Conservation (phyloP, 805 yeast genomes). For the Maudiozyma pseudohumilis region DNA sequence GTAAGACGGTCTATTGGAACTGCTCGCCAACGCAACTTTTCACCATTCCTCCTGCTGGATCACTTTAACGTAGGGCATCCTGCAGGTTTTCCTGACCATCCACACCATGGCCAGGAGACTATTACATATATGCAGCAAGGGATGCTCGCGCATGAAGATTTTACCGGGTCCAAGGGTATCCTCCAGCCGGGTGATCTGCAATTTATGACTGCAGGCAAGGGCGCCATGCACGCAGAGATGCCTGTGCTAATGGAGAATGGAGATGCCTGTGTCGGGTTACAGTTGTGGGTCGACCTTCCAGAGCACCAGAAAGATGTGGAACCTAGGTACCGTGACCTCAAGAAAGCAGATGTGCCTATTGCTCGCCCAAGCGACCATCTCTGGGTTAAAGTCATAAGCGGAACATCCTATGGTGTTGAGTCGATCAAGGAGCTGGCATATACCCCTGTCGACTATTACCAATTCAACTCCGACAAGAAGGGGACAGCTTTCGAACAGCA, state of each 20-base stretch:
- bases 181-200: conserved; percentile 77
- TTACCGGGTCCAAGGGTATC: conserved; percentile 75
- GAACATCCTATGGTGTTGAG: conserved; percentile 65
- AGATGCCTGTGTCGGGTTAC: conserved; percentile 57
- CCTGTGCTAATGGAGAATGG: conserved; percentile 48
- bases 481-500: conserved; percentile 48
- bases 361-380: conserved; percentile 54
- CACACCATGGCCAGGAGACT: conserved; percentile 80
- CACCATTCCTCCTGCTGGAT: conserved; percentile 76
- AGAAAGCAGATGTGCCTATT: conserved; percentile 58
- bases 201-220: conserved; percentile 90
- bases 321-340: conserved; percentile 74
- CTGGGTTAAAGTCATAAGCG: conserved; percentile 56
- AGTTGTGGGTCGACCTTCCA: conserved; percentile 83
- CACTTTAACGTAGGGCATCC: conserved; percentile 58
- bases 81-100: conserved; percentile 76
- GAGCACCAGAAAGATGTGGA: conserved; percentile 46
- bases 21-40: conserved; percentile 55
- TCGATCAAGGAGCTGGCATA: conserved; percentile 67
- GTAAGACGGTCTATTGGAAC: conserved; percentile 78
- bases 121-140: conserved; percentile 59
- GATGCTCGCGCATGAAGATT: conserved; percentile 71
- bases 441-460: conserved; percentile 71
- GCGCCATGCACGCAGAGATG: conserved; percentile 80
- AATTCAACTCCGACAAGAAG: conserved; percentile 54